Percentiles rank a stretch among this genome's conserved stretches.
phyloP scores from a whole-genome alignment of 2,329 filamentous ascomycete genomes.

The Claviceps capensis region DNA sequence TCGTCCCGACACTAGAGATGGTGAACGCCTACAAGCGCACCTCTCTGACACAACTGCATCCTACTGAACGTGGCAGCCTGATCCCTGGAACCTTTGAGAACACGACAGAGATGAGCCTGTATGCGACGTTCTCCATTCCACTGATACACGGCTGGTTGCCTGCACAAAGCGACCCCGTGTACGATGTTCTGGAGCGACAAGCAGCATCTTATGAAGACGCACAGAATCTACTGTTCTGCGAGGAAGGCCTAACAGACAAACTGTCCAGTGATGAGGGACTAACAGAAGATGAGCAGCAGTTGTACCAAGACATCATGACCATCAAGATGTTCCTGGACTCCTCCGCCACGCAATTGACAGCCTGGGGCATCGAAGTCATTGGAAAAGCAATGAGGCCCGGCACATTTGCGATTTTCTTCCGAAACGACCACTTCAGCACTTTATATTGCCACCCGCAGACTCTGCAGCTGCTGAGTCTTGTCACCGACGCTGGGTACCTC shows the following conservation, averaged over 20 bases:
- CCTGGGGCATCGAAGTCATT: conserved; percentile 65
- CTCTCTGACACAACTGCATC: conserved; percentile 38
- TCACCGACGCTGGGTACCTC: conserved; percentile 86
- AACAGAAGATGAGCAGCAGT: conserved; percentile 57
- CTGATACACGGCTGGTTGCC: conserved; percentile 91
- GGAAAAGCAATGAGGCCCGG: conserved; percentile 58
- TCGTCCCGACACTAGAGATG: conserved; percentile 46
- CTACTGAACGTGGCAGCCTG: conserved; percentile 31
- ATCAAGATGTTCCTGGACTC: conserved; percentile 72
- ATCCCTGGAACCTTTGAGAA: conserved; percentile 69
- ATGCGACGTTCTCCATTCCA: conserved; percentile 77
- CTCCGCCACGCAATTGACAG: conserved; percentile 78
- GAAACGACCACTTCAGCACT: conserved; percentile 95
- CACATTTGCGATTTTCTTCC: conserved; percentile 78
- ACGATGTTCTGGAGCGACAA: conserved; percentile 56
- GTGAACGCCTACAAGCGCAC: conserved; percentile 34
- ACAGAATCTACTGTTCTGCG: conserved; percentile 74
- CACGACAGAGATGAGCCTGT: conserved; percentile 79
- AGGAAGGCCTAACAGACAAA: conserved; percentile 79
- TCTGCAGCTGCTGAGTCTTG: conserved; percentile 62
- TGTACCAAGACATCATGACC: conserved; percentile 68
- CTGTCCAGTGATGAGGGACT: conserved; percentile 40
- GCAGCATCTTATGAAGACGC: conserved; percentile 84
- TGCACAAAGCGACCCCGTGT: conserved; percentile 48
- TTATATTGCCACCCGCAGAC: conserved; percentile 78